Base-by-base conservation (phyloP, 2,329 filamentous ascomycete species). In the Ramularia endophylla region DNA sequence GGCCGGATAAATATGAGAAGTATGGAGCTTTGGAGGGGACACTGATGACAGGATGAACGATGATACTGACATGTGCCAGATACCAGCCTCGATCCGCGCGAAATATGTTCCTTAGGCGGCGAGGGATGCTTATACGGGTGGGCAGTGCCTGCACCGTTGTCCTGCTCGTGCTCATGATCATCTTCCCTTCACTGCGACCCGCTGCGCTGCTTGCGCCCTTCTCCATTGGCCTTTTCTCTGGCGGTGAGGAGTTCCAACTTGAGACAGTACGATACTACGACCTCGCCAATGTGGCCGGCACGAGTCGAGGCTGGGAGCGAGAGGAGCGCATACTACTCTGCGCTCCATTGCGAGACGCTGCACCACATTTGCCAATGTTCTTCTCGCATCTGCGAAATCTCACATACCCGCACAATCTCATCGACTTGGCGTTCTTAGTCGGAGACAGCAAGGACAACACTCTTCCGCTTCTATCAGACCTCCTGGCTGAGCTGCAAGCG, bases 221-320 rank as follows among this genome's bases (percentile, higher is more conserved):
- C 17, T 84, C 85, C 1, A 71, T 94, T 36, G 85, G 84, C 20
- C 73, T 90, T 27, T 69, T 89, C 37, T 80, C 80, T 28, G 47
- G 44, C 22, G 69, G 71, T 38, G 80, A 83, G 38, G 81, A 85
- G 52, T 77, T 87, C 49, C 82, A 94, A 59, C 79, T 97, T 43
- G 87, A 97, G 64, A 97, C 90, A 1, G 86, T 98, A 46, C 86
- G 90, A 63, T 97, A 98, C 68, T 97, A 97, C 67, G 92, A 98
- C 63, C 74, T 98, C 49, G 84, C 83, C 52, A 87, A 92, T 62
- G 87, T 94, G 5, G 85, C 92, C 62, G 92, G 92, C 33, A 92
- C 88, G 6, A 87, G 86, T 38, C 81, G 85, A 51, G 94, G 92
- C 5, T 98, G 92, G 92, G 90, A 97, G 66, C 78, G 88, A 45